Base-by-base conservation (phyloP, 2,329 filamentous ascomycete genomes). In the Trichoderma sp. region DNA sequence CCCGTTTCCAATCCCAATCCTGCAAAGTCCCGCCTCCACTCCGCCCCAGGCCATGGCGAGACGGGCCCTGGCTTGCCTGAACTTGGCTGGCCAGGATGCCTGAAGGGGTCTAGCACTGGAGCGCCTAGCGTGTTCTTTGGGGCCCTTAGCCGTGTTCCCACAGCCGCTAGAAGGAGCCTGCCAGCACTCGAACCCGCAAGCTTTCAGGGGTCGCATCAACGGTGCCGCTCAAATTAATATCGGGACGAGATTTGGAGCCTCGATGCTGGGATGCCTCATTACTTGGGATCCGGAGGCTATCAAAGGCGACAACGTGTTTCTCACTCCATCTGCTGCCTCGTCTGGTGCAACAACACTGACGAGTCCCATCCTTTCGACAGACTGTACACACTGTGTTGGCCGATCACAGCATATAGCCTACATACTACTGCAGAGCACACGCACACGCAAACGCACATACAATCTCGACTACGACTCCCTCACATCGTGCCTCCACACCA, bases 1-100 rank as follows among this genome's bases (percentile, higher is more conserved):
- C 1, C 68, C 53, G 24, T 29, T 45, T 71, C 59, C 69, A 72
- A 35, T 53, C 69, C 59, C 35, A 53, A 53, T 65, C 69, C 69
- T 73, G 69, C 69, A 73, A 35, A 53, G 69, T 64, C 60, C 69
- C 69, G 69, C 69, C 69, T 73, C 69, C 69, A 73, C 69, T 38
- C 69, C 60, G 14, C 24, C 50, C 66, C 50, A 38, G 31, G 21
- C 68, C 50, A 71, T 73, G 60, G 60, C 60, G 60, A 73, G 69
- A 73, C 69, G 41, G 41, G 29, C 60, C 69, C 69, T 64, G 60
- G 67, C 67, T 71, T 71, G 67, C 50, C 67, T 50, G 27, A 53
- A 72, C 59, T 53, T 53, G 69, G 38, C 27, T 53, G 69, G 27
- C 69, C 38, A 41, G 67, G 67, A 45, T 71, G 33, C 56, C 69